Percentiles rank a stretch among this genome's conserved stretches.
Evolutionary conservation across 148 eudicot species (phyloP).

Genomic region (Camellia sinensis): DNA sequence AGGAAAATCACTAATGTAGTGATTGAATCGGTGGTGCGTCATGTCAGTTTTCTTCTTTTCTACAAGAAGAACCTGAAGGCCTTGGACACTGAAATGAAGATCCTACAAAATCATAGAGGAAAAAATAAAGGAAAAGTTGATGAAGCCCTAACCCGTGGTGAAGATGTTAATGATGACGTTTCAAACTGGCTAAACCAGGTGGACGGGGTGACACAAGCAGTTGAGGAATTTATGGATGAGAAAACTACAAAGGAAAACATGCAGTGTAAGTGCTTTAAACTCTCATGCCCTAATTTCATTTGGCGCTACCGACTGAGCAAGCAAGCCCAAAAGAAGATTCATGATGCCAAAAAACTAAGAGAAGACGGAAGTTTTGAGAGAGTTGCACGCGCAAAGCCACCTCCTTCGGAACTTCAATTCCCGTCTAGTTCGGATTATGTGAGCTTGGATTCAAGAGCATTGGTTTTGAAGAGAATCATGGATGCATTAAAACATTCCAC

Average conservation of each 20-base stretch:
- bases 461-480: neutral
- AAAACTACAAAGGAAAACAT: neutral
- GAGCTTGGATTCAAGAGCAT: neutral
- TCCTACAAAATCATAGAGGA: too few relatives aligned
- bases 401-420: too few relatives aligned
- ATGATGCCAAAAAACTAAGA: neutral
- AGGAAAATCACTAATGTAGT: too few relatives aligned
- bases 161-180: neutral
- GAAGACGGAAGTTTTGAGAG: neutral
- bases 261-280: neutral
- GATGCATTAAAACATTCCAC: neutral
- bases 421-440: neutral
- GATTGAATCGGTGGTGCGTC: too few relatives aligned
- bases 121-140: neutral
- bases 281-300: neutral
- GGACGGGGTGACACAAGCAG: neutral
- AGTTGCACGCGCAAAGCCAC: neutral
- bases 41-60: neutral
- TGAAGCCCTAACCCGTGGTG: neutral
- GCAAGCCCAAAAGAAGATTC: neutral
- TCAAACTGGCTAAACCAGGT: neutral
- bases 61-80: neutral
- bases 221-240: neutral
- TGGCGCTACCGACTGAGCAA: neutral
- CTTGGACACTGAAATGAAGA: neutral